These are phyloP conservation scores for Macrocybe gigantea DNA, from an alignment of 768 basidiomycete genomes.

Conservation along the genomic window DNA sequence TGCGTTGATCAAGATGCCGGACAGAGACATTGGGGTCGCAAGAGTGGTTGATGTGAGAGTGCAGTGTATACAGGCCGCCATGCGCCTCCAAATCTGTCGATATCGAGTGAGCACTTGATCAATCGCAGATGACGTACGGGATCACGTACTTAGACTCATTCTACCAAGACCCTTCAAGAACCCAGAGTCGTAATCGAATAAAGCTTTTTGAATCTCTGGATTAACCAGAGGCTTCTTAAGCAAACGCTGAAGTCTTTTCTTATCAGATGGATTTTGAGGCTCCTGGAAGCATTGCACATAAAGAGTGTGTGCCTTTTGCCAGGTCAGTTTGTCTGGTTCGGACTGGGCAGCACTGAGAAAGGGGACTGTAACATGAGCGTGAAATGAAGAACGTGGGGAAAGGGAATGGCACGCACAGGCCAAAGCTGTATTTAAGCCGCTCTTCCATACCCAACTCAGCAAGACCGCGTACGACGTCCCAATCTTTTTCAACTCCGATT, in stretches of 20 bases:
- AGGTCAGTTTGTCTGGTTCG: slow-evolving; percentile 59
- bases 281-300: slow-evolving; percentile 59
- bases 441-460: slow-evolving; percentile 80
- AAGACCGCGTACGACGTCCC: slow-evolving; percentile 51
- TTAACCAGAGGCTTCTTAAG: slow-evolving; percentile 41
- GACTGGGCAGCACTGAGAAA: slow-evolving; percentile 13
- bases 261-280: slow-evolving; percentile 41
- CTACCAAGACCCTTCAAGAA: slow-evolving; percentile 70
- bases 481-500: slow-evolving; percentile 36
- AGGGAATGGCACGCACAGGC: slow-evolving; percentile 25
- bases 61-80: slow-evolving; percentile 80
- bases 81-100: slow-evolving; percentile 72
- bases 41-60: slow-evolving; percentile 84
- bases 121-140: slow-evolving; percentile 2
- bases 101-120: not conserved
- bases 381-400: not conserved
- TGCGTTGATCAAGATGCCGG: slow-evolving; percentile 67
- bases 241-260: slow-evolving; percentile 54
- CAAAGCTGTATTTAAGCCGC: slow-evolving; percentile 45
- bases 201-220: slow-evolving; percentile 41
- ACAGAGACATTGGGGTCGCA: slow-evolving; percentile 79
- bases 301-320: slow-evolving; percentile 60
- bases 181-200: slow-evolving; percentile 68
- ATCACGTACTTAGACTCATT: slow-evolving; percentile 69
- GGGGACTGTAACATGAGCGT: not conserved